Conservation (phyloP, 75 land plant genomes). For the Ceratopteris richardii region DNA sequence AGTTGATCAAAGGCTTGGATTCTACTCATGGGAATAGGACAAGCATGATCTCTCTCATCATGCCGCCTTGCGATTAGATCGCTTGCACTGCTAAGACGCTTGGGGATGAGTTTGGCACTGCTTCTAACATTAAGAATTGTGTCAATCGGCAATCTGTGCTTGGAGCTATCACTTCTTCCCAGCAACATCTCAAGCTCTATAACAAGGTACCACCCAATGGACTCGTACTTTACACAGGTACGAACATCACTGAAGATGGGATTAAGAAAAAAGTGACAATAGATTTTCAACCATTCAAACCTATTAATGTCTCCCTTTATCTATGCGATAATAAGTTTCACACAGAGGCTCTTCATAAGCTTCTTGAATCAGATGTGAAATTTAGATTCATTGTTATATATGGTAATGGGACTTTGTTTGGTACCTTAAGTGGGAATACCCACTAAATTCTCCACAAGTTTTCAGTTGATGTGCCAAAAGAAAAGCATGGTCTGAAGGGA, state of each 20-base stretch:
- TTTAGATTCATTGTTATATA: constrained; percentile 50
- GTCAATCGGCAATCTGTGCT: constrained; percentile 29
- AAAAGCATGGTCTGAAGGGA: too few species aligned
- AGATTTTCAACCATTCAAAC: too few species aligned
- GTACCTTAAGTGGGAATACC: constrained; percentile 34
- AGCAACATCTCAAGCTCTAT: constrained; percentile 28
- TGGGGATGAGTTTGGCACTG: constrained; percentile 29
- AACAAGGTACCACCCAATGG: constrained; percentile 30
- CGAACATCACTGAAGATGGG: constrained; percentile 29
- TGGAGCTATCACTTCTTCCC: constrained; percentile 32
- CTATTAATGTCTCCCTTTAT: too few species aligned
- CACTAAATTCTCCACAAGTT: constrained; percentile 26
- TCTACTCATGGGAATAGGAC: constrained; percentile 25
- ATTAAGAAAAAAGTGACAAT: constrained; percentile 28
- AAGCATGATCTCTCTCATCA: constrained; percentile 16
- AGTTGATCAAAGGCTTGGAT: constrained; percentile 33
- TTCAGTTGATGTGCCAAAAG: constrained; percentile 26
- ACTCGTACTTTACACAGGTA: constrained; percentile 30
- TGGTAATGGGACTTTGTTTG: constrained; percentile 7
- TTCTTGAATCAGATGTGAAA: constrained; percentile 48
- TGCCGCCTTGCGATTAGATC: constrained; percentile 20
- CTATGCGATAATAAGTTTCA: constrained; percentile 30
- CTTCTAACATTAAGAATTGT: constrained; percentile 33
- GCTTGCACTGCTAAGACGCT: constrained; percentile 23
- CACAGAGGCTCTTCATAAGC: constrained; percentile 22